A percentile compares a stretch with the other conserved stretches of the same genome.
Conservation (phyloP, 805 yeast species). For the Sugiyamaella smithiae region DNA sequence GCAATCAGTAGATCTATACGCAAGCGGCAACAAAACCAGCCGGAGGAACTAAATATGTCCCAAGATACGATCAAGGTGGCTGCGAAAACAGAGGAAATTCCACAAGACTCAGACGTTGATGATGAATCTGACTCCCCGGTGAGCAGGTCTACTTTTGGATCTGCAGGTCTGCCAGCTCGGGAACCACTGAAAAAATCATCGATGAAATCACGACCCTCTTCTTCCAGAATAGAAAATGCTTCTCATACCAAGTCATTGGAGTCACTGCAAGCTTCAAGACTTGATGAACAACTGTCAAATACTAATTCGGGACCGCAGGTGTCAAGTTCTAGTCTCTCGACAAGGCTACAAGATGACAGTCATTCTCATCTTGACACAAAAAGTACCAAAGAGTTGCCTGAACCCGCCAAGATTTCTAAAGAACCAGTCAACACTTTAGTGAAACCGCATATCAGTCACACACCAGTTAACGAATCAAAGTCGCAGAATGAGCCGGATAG, state of each 20-base stretch:
- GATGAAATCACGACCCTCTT: not conserved
- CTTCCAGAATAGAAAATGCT: not conserved
- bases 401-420: not conserved
- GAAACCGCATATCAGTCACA: not conserved
- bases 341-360: not conserved
- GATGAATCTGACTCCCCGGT: slow-evolving; percentile 12
- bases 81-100: not conserved
- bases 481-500: not conserved
- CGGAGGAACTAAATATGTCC: not conserved
- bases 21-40: slow-evolving; percentile 1
- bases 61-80: not conserved
- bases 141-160: slow-evolving; percentile 18
- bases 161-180: slow-evolving; percentile 21
- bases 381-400: not conserved
- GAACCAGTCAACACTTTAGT: not conserved
- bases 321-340: not conserved
- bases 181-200: slow-evolving; percentile 25
- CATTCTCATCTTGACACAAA: too few relatives aligned
- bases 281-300: not conserved
- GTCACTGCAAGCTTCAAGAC: not conserved
- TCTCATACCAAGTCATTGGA: too few relatives aligned
- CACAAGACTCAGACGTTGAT: not conserved
- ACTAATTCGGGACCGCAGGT: not conserved
- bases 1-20: slow-evolving; percentile 22
- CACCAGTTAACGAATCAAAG: not conserved